Conservation (phyloP, 2,329 filamentous ascomycete genomes). For the Fusarium buharicum region DNA sequence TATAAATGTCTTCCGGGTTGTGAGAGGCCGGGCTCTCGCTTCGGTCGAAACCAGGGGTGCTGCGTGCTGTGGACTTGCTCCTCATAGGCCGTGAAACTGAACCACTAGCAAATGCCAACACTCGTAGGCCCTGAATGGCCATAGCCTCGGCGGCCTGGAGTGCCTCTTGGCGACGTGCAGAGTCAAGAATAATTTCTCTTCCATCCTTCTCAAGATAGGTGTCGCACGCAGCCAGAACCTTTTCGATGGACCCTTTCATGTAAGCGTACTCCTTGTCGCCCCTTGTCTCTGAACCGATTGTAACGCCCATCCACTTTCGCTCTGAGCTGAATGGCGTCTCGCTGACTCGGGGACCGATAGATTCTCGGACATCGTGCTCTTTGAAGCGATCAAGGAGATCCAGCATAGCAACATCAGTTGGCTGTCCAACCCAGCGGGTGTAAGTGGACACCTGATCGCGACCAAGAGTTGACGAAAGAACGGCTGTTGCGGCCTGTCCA, state of each 20-base stretch:
- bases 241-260: conserved; percentile 94
- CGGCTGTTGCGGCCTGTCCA: conserved; percentile 74
- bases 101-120: conserved; percentile 93
- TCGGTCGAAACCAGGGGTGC: conserved; percentile 60
- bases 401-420: conserved; percentile 96
- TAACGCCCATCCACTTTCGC: conserved; percentile 99
- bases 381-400: conserved; percentile 91
- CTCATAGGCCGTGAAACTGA: conserved; percentile 63
- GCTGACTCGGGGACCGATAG: conserved; percentile 80
- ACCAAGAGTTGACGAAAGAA: conserved; percentile 85
- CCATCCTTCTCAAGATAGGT: conserved; percentile 90
- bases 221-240: conserved; percentile 85
- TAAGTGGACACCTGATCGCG: conserved; percentile 68
- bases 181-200: conserved; percentile 85
- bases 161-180: conserved; percentile 77
- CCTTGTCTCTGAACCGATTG: conserved; percentile 72
- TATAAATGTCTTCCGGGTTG: conserved; percentile 76
- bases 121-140: conserved; percentile 88
- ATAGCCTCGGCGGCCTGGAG: conserved; percentile 83
- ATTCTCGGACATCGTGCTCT: conserved; percentile 89
- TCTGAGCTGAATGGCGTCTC: conserved; percentile 98
- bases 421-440: conserved; percentile 95
- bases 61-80: conserved; percentile 59
- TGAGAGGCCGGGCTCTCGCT: conserved; percentile 56
- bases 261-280: conserved; percentile 84